A percentile compares a stretch with the other conserved stretches of the same genome.
These are phyloP conservation scores for Solanum rostratum DNA, from an alignment of 257 asterid species.

Conservation along the genomic window DNA sequence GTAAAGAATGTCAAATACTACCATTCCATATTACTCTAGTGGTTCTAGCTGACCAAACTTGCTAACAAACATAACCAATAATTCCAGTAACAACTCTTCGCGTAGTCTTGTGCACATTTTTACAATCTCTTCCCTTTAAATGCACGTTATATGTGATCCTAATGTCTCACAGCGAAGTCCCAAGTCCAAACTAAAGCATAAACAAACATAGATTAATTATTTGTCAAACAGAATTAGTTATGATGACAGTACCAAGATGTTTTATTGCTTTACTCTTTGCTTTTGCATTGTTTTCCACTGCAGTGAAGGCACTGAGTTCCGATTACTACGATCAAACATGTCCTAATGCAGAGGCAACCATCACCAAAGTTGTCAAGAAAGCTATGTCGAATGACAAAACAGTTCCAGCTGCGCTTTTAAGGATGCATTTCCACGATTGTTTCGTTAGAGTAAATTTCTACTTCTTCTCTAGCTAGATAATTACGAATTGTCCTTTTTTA, in stretches of 20 bases:
- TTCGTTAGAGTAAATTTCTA: constrained; percentile 47
- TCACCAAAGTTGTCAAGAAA: constrained; percentile 33
- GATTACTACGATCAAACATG: constrained; percentile 61
- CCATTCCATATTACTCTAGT: background rate
- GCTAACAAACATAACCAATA: constrained; percentile 2
- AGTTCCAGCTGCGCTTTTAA: constrained; percentile 77
- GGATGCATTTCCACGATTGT: constrained; percentile 91
- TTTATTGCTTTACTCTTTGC: constrained; percentile 7
- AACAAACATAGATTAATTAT: background rate
- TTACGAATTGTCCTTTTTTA: too few species aligned
- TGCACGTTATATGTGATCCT: background rate
- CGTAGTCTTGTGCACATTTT: background rate
- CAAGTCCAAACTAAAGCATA: background rate
- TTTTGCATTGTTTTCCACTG: constrained; percentile 1
- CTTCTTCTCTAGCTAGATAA: background rate
- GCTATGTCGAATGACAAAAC: constrained; percentile 56
- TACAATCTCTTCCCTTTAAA: constrained; percentile 5
- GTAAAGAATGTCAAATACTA: background rate
- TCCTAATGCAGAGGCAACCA: constrained; percentile 37
- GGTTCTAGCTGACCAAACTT: constrained; percentile 30
- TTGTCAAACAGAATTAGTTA: background rate
- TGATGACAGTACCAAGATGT: constrained; percentile 26
- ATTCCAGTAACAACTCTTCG: constrained; percentile 1
- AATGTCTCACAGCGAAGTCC: background rate
- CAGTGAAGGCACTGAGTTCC: constrained; percentile 30